These are phyloP conservation scores for Chlorella sp. DNA, from an alignment of 139 green algal species.

Conservation along the genomic window DNA sequence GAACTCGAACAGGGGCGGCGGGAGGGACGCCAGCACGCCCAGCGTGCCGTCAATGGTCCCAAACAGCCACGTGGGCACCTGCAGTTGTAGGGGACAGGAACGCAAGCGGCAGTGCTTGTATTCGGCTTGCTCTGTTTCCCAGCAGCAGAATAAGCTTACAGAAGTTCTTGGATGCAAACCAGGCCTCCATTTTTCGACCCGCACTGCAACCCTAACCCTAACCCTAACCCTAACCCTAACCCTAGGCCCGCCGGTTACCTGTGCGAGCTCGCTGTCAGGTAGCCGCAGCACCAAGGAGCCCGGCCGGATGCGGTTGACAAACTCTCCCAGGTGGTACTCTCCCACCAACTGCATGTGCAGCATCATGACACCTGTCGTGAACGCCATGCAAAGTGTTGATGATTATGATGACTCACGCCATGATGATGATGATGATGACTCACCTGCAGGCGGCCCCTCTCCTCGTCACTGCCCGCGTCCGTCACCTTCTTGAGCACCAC, in stretches of 20 bases:
- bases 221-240: no score
- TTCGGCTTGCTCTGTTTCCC: not conserved
- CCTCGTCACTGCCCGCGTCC: conserved; percentile 81
- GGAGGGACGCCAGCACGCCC: conserved; percentile 81
- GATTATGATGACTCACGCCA: no score
- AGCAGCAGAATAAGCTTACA: not conserved
- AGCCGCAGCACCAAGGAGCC: conserved; percentile 94
- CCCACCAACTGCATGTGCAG: conserved; percentile 68
- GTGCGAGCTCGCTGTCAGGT: conserved; percentile 64
- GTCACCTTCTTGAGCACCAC: conserved; percentile 74
- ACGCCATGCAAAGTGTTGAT: no score
- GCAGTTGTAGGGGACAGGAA: conserved; percentile 6
- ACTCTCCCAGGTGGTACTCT: conserved; percentile 87
- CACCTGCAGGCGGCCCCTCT: conserved; percentile 70
- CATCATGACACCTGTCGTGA: no score
- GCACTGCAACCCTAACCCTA: no score
- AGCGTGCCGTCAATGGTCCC: conserved; percentile 87
- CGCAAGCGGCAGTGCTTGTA: no score
- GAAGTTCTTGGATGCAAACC: not conserved
- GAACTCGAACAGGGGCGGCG: conserved; percentile 56
- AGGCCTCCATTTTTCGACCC: not conserved
- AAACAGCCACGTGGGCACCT: conserved; percentile 79
- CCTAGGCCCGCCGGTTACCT: conserved; percentile 19
- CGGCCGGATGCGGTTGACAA: conserved; percentile 85
- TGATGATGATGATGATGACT: no score